Conservation (phyloP, 2,329 filamentous ascomycete genomes). For the Dothistroma pini region DNA sequence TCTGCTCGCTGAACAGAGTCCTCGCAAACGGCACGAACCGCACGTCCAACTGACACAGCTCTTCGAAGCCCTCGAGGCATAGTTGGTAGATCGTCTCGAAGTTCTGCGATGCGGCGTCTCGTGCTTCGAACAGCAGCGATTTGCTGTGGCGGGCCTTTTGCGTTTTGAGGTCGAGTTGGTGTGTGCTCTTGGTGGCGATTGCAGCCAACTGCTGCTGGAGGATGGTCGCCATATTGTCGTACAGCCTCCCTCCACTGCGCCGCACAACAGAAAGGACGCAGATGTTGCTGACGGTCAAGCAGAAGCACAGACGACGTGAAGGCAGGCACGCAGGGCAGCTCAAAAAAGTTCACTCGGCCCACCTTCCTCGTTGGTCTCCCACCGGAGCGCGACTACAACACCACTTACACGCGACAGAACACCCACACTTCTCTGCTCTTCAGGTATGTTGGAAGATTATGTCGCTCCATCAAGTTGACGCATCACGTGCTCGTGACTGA, state of each 20-base stretch:
- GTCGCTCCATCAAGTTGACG: background rate
- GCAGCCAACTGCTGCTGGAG: slow-evolving; percentile 92
- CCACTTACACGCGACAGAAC: background rate
- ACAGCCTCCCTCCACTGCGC: background rate
- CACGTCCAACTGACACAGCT: slow-evolving; percentile 80
- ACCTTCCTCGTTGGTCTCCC: background rate
- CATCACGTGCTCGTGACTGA: background rate
- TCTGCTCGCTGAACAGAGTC: slow-evolving; percentile 90
- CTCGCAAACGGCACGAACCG: slow-evolving; percentile 71
- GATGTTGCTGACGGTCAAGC: background rate
- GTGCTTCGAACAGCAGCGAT: slow-evolving; percentile 88
- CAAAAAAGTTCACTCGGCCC: background rate
- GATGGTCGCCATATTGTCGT: slow-evolving; percentile 66
- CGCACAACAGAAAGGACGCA: background rate
- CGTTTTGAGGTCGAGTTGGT: slow-evolving; percentile 86
- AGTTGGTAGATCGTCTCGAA: slow-evolving; percentile 85
- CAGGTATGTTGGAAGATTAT: background rate
- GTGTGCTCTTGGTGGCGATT: slow-evolving; percentile 84
- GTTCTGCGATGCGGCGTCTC: slow-evolving; percentile 79
- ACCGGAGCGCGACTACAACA: background rate
- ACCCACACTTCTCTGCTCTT: slow-evolving; percentile 5
- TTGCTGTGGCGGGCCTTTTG: slow-evolving; percentile 90
- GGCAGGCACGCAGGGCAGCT: background rate
- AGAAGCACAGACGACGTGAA: background rate
- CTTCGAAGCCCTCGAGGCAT: slow-evolving; percentile 84